Evolutionary conservation across 768 basidiomycete species (phyloP).

Genomic region (Chalciporus chontae): DNA sequence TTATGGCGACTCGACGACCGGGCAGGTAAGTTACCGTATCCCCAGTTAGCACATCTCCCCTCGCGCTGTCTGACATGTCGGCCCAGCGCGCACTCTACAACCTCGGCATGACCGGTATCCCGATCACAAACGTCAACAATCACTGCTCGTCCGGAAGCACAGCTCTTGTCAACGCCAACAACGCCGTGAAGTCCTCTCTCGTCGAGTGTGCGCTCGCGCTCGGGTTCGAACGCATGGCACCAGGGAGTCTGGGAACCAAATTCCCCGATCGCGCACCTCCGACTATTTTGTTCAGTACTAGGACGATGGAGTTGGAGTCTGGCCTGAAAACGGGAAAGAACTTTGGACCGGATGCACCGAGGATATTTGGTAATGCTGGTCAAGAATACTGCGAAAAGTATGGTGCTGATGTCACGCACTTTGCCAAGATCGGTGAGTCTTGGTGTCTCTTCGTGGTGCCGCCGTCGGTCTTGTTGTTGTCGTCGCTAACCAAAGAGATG

Average conservation of each 20-base stretch:
- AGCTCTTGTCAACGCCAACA: constrained; percentile 73
- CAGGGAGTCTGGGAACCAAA: constrained; percentile 65
- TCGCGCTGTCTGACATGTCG: not conserved
- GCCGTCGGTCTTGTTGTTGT: no score
- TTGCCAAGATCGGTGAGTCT: constrained; percentile 71
- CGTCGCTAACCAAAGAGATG: no score
- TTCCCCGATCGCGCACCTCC: constrained; percentile 55
- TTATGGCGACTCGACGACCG: constrained; percentile 76
- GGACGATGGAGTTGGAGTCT: constrained; percentile 47
- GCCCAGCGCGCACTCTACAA: constrained; percentile 74
- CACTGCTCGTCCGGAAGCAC: constrained; percentile 82
- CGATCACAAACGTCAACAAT: constrained; percentile 85
- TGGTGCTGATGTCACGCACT: constrained; percentile 60
- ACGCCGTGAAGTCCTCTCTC: constrained; percentile 63
- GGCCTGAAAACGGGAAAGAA: constrained; percentile 48
- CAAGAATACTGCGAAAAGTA: constrained; percentile 77
- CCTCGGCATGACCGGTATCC: constrained; percentile 80
- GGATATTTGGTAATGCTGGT: constrained; percentile 70
- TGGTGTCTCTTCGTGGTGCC: no score
- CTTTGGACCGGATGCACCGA: constrained; percentile 64
- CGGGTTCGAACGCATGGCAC: constrained; percentile 83
- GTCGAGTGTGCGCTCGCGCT: constrained; percentile 76
- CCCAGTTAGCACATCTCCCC: not conserved
- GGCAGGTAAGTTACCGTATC: constrained; percentile 47
- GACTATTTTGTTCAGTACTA: constrained; percentile 40